These are phyloP conservation scores for Epithemia pelagica DNA, from an alignment of 108 stramenopile genomes.

Conservation along the genomic window DNA sequence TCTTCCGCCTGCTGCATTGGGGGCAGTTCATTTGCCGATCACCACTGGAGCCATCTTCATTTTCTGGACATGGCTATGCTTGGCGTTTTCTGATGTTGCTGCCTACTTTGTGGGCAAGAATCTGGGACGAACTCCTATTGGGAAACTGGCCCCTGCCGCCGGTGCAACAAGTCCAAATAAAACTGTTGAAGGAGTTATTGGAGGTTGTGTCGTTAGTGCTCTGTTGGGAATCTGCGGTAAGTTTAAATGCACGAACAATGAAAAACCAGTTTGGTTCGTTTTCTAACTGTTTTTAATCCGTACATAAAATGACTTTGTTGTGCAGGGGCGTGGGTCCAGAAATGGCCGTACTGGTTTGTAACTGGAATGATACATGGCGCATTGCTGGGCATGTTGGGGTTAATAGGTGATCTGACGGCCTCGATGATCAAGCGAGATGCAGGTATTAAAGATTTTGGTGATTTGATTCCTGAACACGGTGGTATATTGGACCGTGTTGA, in stretches of 20 bases:
- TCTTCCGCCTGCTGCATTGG: constrained; percentile 45
- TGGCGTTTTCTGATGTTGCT: constrained; percentile 91
- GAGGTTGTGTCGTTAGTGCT: constrained; percentile 71
- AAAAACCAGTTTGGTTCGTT: no score
- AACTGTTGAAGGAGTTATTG: constrained; percentile 92
- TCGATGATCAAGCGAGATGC: constrained; percentile 96
- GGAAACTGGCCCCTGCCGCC: constrained; percentile 73
- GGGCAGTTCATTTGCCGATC: constrained; percentile 64
- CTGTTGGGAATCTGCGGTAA: constrained; percentile 56
- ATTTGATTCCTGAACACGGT: constrained; percentile 95
- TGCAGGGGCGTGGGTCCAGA: constrained; percentile 71
- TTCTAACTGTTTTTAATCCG: not conserved
- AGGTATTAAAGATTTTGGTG: constrained; percentile 93
- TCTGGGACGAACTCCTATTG: constrained; percentile 80
- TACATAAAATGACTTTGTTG: not conserved
- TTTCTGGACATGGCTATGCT: constrained; percentile 92
- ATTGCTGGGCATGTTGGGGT: constrained; percentile 64
- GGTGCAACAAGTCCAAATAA: constrained; percentile 94
- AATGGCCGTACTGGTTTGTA: constrained; percentile 82
- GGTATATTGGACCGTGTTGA: constrained; percentile 95
- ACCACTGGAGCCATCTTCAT: constrained; percentile 87
- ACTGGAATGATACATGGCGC: constrained; percentile 86
- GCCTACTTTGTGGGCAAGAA: constrained; percentile 87
- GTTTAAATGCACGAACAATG: no score
- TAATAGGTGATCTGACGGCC: constrained; percentile 95